A percentile compares a stretch with the other conserved stretches of the same genome.
phyloP scores from a whole-genome alignment of 2,329 filamentous ascomycete genomes.

The Thyridium curvatum region DNA sequence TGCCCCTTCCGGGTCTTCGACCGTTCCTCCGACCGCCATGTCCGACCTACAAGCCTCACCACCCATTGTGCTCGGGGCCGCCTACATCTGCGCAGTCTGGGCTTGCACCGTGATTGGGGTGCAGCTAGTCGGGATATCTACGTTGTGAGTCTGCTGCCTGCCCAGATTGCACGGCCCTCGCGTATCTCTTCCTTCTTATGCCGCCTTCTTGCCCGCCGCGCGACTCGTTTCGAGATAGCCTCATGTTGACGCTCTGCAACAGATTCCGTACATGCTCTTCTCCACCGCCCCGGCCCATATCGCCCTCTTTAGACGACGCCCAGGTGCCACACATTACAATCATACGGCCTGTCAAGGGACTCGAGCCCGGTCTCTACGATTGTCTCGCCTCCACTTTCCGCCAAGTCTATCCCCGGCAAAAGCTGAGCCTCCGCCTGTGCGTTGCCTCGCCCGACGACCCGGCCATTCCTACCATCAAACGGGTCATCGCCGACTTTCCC shows the following conservation, averaged over 20 bases:
- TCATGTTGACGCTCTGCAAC: background rate
- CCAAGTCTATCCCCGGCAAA: constrained; percentile 72
- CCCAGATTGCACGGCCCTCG: too few species aligned
- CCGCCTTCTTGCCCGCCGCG: too few species aligned
- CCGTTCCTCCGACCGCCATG: too few species aligned
- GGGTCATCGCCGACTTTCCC: constrained; percentile 68
- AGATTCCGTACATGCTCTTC: constrained; percentile 50
- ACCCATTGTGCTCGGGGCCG: constrained; percentile 9
- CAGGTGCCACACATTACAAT: constrained; percentile 75
- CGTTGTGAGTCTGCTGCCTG: background rate
- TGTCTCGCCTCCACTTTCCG: constrained; percentile 82
- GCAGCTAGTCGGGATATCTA: accelerated
- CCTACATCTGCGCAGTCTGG: constrained; percentile 16
- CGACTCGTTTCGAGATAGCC: too few species aligned
- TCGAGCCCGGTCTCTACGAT: constrained; percentile 85
- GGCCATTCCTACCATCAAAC: constrained; percentile 66
- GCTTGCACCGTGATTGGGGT: constrained; percentile 6
- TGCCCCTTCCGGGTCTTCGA: too few species aligned
- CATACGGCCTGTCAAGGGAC: constrained; percentile 87
- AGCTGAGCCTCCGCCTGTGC: constrained; percentile 76
- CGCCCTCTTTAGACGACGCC: constrained; percentile 43
- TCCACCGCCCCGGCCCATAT: constrained; percentile 40
- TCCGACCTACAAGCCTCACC: background rate
- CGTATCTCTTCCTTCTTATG: too few species aligned
- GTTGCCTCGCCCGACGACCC: constrained; percentile 70